Percentiles rank a stretch among this genome's conserved stretches.
Conservation (phyloP, 1,284 basidiomycete species). For the Marasmius oreades region DNA sequence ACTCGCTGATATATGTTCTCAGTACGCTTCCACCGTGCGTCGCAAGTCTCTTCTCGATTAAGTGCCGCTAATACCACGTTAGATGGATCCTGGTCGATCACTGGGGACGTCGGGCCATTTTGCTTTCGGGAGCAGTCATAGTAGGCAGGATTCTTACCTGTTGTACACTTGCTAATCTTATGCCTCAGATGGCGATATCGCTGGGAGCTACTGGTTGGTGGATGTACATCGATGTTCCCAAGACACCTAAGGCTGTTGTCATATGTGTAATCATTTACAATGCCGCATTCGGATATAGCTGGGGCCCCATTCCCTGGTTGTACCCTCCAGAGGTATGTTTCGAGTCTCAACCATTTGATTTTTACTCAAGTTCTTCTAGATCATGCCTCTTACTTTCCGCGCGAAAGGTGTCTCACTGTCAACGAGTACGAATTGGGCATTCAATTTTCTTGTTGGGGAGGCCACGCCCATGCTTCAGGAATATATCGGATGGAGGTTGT, state of each 20-base stretch:
- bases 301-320: constrained; percentile 84
- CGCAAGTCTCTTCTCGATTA: constrained; percentile 11
- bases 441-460: constrained; percentile 89
- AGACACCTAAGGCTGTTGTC: constrained; percentile 88
- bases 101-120: constrained; percentile 86
- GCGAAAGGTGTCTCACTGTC: constrained; percentile 95
- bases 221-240: constrained; percentile 88
- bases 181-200: constrained; percentile 68
- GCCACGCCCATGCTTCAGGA: constrained; percentile 89
- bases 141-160: constrained; percentile 40
- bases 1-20: constrained; percentile 83
- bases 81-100: constrained; percentile 96
- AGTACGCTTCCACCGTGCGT: constrained; percentile 81
- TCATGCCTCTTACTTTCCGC: constrained; percentile 86
- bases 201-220: constrained; percentile 85
- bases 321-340: constrained; percentile 76
- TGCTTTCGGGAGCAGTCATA: constrained; percentile 88
- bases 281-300: constrained; percentile 86
- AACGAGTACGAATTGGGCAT: constrained; percentile 75
- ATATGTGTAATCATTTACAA: constrained; percentile 92
- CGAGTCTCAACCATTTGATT: background rate
- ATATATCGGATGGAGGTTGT: constrained; percentile 87
- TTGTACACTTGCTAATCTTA: constrained; percentile 5
- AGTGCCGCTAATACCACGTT: constrained; percentile 12
- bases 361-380: constrained; percentile 46